Evolutionary conservation across 345 rosid species (phyloP).

Genomic region (Melaleuca quinquenervia): DNA sequence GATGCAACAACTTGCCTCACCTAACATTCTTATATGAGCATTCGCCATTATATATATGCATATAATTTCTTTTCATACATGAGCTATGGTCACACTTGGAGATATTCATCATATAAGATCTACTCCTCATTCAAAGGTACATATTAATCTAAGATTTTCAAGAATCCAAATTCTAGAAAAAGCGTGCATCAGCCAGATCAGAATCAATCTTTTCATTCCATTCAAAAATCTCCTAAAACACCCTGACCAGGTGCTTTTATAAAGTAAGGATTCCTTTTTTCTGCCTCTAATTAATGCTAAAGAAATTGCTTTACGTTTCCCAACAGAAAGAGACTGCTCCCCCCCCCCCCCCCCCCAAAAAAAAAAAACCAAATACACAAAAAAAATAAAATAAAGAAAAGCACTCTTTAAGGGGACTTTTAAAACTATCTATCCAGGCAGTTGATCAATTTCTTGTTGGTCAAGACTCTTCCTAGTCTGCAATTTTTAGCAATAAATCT

Average conservation of each 20-base stretch:
- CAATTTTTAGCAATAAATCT: background rate
- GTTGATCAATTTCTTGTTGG: background rate
- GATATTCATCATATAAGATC: background rate
- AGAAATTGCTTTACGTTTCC: background rate
- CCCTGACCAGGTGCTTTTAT: background rate
- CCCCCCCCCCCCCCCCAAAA: no score
- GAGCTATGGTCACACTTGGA: background rate
- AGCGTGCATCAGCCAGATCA: background rate
- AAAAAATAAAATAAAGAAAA: background rate
- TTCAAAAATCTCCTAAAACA: background rate
- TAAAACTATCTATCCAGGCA: background rate
- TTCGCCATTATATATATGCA: background rate
- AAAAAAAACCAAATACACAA: no score
- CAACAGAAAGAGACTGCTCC: background rate
- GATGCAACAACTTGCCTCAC: background rate
- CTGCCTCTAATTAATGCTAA: background rate
- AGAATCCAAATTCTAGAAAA: background rate
- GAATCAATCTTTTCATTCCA: background rate
- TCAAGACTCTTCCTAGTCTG: background rate
- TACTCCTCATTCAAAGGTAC: background rate
- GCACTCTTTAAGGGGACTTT: background rate
- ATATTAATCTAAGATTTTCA: background rate
- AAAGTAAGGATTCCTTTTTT: background rate
- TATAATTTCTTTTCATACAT: background rate
- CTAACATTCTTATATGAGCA: background rate